Conservation (phyloP, 345 rosid genomes). For the Melaleuca alternifolia region DNA sequence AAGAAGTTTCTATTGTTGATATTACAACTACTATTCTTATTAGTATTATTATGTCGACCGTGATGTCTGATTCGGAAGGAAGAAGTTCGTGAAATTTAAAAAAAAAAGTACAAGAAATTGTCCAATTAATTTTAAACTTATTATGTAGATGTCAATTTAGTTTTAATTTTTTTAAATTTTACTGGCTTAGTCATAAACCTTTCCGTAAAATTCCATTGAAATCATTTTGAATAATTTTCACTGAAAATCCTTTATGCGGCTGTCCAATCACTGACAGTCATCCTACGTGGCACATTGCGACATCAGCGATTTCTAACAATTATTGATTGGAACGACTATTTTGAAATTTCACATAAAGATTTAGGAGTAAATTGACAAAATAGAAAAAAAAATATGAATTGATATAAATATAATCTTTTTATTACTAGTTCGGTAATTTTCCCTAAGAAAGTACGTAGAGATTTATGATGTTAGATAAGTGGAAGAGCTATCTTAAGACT, state of each 20-base stretch:
- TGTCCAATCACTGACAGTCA: accelerated
- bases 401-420: background rate
- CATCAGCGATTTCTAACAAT: background rate
- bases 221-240: background rate
- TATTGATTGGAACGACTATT: background rate
- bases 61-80: background rate
- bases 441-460: background rate
- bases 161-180: background rate
- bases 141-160: too few species aligned
- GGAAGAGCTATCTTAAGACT: background rate
- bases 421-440: background rate
- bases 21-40: background rate
- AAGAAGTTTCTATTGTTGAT: background rate
- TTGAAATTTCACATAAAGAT: background rate
- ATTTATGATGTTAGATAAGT: background rate
- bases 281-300: background rate
- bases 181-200: accelerated
- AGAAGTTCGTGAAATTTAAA: background rate
- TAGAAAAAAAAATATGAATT: background rate
- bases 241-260: background rate
- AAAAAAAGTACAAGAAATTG: background rate
- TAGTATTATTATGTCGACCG: background rate
- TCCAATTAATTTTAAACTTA: background rate
- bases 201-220: background rate
- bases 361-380: background rate